Base-by-base conservation (phyloP, 2,329 filamentous ascomycete species). In the Aspergillus pseudonomiae region DNA sequence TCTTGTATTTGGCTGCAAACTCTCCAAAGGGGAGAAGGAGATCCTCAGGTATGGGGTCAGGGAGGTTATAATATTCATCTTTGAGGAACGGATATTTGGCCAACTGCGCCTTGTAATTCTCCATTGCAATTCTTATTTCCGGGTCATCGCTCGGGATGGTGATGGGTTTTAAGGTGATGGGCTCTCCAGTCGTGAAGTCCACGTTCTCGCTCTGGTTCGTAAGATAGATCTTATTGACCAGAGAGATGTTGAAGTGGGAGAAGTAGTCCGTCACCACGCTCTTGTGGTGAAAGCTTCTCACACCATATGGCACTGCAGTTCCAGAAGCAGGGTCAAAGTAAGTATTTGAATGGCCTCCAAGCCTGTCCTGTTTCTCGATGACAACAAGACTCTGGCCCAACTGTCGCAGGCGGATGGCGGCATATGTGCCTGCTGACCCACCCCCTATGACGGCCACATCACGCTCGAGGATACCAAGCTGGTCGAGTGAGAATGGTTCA, bases 301-400 rank as follows among this genome's bases (percentile, higher is more conserved):
- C 60, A 5, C 60, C 61, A 19, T 58, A 60, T 41, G 61, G 58
- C 5, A 65, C 36, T 0, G 55, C n/a, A 6, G 24, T 60, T 28
- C 59, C 55, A 1, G 57, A 60, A 2, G 4, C 41, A 11, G 63
- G 48, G 52, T 61, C 54, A 19, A 48, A 39, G 26, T 62, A 67
- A 6, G 55, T 62, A 9, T 53, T 54, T 6, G 52, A 45, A 32
- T 65, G 58, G 14, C 65, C 63, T 6, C 63, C 58, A 6, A 63
- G 50, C 24, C 32, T 26, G 14, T 12, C 21, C 30, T 54, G 24
- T 30, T 63, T 57, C n/a, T 65, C 65, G 4, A 65, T 34, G 12
- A 67, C 26, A 41, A 63, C 45, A 21, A 65, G 55, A 6, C 48
- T 12, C 48, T 32, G n/a, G 16, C 19, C 28, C 16, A 52, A 16